Conservation (phyloP, 2,329 filamentous ascomycete genomes). For the Fusarium tricinctum region DNA sequence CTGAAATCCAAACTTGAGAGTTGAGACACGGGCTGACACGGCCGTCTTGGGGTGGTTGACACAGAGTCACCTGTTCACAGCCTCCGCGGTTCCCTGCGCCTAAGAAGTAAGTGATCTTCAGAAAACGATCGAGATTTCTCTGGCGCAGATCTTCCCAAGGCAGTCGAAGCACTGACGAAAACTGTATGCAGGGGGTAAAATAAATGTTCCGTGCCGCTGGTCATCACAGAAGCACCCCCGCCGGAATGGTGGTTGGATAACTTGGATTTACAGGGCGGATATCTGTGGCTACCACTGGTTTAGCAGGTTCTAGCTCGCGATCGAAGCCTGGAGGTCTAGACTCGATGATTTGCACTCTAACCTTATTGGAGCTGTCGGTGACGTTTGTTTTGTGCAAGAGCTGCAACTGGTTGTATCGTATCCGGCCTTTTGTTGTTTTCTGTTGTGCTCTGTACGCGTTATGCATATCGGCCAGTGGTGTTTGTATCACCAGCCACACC, state of each 20-base stretch:
- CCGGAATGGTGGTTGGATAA: background rate
- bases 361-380: conserved; percentile 6
- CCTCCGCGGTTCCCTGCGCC: conserved; percentile 1
- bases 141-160: conserved; percentile 21
- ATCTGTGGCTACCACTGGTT: conserved; percentile 17
- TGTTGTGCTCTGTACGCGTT: background rate
- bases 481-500: conserved; percentile 1
- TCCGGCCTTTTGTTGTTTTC: conserved; percentile 1
- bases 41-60: conserved; percentile 7
- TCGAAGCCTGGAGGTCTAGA: conserved; percentile 10
- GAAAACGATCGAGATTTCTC: conserved; percentile 35
- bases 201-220: conserved; percentile 7
- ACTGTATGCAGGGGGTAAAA: conserved; percentile 6
- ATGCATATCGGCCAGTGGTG: background rate
- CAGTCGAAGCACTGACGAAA: conserved; percentile 14
- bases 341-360: conserved; percentile 2
- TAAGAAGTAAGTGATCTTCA: conserved; percentile 21
- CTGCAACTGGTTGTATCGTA: conserved; percentile 8
- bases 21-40: conserved; percentile 36
- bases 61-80: conserved; percentile 10
- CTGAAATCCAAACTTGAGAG: background rate
- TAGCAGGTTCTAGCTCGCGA: conserved; percentile 20
- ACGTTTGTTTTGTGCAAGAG: conserved; percentile 10
- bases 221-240: background rate
- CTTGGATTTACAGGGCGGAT: conserved; percentile 1